Evolutionary conservation across 2,329 filamentous ascomycete species (phyloP), one percentile per base, ranked within the genome.

Genomic region (Sporothrix mexicana): DNA sequence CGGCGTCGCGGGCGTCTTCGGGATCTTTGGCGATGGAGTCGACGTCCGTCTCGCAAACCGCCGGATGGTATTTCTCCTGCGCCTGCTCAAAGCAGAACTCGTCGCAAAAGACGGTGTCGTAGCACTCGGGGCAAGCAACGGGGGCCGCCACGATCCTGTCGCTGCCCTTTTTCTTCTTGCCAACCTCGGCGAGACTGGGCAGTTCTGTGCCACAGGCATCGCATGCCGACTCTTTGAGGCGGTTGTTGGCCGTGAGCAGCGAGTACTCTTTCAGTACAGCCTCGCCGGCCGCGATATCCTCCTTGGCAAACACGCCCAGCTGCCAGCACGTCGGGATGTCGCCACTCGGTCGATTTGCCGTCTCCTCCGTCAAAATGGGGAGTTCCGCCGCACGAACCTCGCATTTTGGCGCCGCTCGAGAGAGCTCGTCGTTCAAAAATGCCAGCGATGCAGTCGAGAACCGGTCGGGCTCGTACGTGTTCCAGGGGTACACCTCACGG

Each of bases 271-370:
- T 85, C 43, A 99, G 86, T 1, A 98, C 90, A 6, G 87, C 85
- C 79, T 97, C 92, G 10, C 92, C 93, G 0, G 94, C 89, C 0
- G 85, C 83, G 51, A 98, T 93, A 76, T 97, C 91, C 75, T 93
- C 88, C 77, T 90, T 93, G 8, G 95, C 95, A 80, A 98, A 98
- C 3, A 99, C 87, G 4, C 96, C 96, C 0, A 99, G 87, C 81
- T 99, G 96, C 74, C 88, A 87, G 76, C 90, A 91, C 5, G 88
- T 91, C 9, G 85, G 83, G 17, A 86, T 86, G 55, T 83, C 83
- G 5, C 36, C 20, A 55, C 83, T 83, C 7, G 61, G n/a, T 2
- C 10, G 25, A 7, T 85, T 84, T 85, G 36, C 78, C 79, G 41
- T 30, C 3, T 36, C 20, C 8, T 67, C 53, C 3, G 43, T 53